These are phyloP conservation scores for Hibiscus trionum DNA, from an alignment of 345 rosid species.

Conservation along the genomic window DNA sequence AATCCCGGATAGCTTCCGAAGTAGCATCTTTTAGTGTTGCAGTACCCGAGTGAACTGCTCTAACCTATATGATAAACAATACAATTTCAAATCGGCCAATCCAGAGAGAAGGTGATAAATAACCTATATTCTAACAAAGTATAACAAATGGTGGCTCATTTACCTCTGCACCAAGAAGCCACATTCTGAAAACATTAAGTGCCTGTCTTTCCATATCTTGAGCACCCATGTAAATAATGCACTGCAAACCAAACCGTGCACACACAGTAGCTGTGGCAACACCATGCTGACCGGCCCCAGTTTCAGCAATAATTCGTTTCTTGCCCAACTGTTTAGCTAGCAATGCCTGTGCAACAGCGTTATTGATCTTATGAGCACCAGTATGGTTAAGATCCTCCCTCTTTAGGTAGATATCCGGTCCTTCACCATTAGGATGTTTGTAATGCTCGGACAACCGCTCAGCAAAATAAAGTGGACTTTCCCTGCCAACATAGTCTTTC, in stretches of 20 bases:
- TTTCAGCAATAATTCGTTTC: conserved; percentile 76
- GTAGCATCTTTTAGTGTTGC: neutral
- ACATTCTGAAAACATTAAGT: neutral
- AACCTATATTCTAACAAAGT: neutral
- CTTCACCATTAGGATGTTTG: conserved; percentile 65
- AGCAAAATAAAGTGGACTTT: conserved; percentile 82
- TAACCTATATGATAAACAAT: neutral
- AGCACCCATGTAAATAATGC: conserved; percentile 85
- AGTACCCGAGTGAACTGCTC: neutral
- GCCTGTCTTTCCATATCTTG: conserved; percentile 43
- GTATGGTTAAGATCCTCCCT: conserved; percentile 96
- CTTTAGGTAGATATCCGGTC: conserved; percentile 78
- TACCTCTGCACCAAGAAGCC: conserved; percentile 91
- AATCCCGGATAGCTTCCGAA: neutral
- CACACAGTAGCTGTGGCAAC: conserved; percentile 28
- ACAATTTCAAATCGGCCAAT: neutral
- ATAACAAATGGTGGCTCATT: neutral
- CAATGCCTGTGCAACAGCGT: conserved; percentile 80
- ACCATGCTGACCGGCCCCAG: conserved; percentile 97
- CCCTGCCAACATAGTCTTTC: conserved; percentile 95
- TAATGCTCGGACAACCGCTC: conserved; percentile 88
- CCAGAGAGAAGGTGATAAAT: neutral
- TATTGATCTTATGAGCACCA: conserved; percentile 89
- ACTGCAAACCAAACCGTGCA: conserved; percentile 69
- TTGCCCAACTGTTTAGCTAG: conserved; percentile 81